These are phyloP conservation scores for Nannochloris sp. DNA, from an alignment of 139 green algal species.

Conservation along the genomic window DNA sequence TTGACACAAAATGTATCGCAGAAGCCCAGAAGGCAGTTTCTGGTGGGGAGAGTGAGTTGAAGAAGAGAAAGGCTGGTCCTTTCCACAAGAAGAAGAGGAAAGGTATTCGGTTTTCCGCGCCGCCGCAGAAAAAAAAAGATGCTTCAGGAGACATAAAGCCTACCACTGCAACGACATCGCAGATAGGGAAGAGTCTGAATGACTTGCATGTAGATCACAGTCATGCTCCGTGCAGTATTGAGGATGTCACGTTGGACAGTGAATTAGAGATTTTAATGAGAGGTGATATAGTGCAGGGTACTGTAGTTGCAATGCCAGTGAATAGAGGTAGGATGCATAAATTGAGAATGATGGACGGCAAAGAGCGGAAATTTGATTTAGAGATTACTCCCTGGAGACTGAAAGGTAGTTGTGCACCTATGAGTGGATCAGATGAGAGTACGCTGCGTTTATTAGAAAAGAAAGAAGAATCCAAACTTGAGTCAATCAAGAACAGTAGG, in stretches of 20 bases:
- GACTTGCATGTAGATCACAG: no score
- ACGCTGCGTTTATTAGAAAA: neutral
- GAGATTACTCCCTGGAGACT: neutral
- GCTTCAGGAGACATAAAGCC: neutral
- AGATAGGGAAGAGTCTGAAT: no score
- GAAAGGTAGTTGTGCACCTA: neutral
- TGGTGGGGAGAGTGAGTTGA: neutral
- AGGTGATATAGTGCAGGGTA: neutral
- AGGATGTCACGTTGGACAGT: neutral
- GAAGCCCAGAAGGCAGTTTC: neutral
- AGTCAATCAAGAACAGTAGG: slow-evolving; percentile 1
- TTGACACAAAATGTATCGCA: slow-evolving; percentile 12
- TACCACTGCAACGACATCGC: neutral
- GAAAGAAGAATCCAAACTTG: neutral
- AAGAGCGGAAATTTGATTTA: neutral
- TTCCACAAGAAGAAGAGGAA: neutral
- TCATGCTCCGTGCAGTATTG: neutral
- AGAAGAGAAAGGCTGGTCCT: neutral
- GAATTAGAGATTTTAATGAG: neutral
- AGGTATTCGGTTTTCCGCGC: neutral
- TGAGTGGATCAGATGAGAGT: neutral
- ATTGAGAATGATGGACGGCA: neutral
- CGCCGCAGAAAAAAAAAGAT: neutral
- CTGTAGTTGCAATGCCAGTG: neutral
- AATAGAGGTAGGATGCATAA: slow-evolving; percentile 3